Conservation (phyloP, 202 grass and related monocot genomes). For the Cymbopogon flexuosus region DNA sequence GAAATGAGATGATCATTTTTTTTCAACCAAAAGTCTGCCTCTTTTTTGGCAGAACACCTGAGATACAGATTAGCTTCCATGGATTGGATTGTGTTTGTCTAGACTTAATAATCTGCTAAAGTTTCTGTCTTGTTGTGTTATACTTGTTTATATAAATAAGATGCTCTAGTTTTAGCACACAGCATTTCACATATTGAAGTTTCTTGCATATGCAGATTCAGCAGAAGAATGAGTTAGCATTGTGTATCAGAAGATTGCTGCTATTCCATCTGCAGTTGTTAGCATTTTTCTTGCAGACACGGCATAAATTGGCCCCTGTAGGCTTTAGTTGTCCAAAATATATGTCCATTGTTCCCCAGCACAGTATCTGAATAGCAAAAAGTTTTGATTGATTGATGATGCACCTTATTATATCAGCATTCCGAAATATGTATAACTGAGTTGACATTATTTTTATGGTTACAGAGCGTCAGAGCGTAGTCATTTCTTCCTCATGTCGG, state of each 20-base stretch:
- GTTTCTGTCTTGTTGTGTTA: background rate
- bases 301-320: background rate
- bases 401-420: conserved; percentile 13
- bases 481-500: conserved; percentile 30
- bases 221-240: background rate
- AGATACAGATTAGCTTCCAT: background rate
- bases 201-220: background rate
- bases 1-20: conserved; percentile 7
- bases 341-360: background rate
- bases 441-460: conserved; percentile 32
- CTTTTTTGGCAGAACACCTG: conserved; percentile 2
- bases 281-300: conserved; percentile 16
- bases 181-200: background rate
- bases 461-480: background rate
- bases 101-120: background rate
- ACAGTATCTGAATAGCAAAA: background rate
- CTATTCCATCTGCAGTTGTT: background rate
- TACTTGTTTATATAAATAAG: background rate
- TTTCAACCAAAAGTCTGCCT: background rate
- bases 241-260: background rate
- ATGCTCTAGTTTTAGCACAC: background rate
- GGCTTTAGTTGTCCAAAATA: background rate
- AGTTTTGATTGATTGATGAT: conserved; percentile 9
- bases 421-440: background rate
- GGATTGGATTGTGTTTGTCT: background rate